These are phyloP conservation scores for Sphagnurus paluster DNA, from an alignment of 1,284 basidiomycete species.

Conservation along the genomic window DNA sequence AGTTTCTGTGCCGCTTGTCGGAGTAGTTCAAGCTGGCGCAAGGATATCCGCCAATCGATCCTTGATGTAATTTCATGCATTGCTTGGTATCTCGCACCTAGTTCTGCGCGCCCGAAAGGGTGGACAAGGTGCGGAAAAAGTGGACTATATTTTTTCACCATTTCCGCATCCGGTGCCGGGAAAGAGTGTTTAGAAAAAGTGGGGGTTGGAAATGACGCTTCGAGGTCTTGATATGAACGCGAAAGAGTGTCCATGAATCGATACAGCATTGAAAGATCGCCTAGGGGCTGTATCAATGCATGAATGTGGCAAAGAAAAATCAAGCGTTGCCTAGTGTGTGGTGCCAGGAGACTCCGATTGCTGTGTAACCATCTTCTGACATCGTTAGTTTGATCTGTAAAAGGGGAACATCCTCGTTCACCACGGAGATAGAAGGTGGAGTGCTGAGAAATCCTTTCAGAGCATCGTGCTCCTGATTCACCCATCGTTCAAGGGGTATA, in stretches of 20 bases:
- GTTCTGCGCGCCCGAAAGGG: background rate
- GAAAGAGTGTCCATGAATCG: slow-evolving; percentile 1
- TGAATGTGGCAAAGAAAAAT: background rate
- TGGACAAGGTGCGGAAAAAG: background rate
- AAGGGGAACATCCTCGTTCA: background rate
- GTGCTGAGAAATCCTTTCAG: background rate
- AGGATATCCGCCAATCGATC: background rate
- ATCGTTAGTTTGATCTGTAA: background rate
- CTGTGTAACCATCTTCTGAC: background rate
- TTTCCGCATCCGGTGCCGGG: background rate
- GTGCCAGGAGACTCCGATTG: slow-evolving; percentile 2
- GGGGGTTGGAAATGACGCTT: background rate
- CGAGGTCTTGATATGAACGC: background rate
- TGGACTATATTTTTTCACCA: background rate
- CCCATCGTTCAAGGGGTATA: background rate
- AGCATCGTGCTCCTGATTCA: background rate
- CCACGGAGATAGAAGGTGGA: background rate
- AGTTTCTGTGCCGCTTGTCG: background rate
- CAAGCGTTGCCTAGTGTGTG: background rate
- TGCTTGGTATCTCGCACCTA: background rate
- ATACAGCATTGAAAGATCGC: background rate
- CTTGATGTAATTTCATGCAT: background rate
- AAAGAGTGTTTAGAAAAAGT: background rate
- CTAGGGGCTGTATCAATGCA: background rate
- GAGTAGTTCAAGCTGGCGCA: background rate